phyloP scores from a whole-genome alignment of 345 rosid genomes.

The Erysimum cheiranthoides region DNA sequence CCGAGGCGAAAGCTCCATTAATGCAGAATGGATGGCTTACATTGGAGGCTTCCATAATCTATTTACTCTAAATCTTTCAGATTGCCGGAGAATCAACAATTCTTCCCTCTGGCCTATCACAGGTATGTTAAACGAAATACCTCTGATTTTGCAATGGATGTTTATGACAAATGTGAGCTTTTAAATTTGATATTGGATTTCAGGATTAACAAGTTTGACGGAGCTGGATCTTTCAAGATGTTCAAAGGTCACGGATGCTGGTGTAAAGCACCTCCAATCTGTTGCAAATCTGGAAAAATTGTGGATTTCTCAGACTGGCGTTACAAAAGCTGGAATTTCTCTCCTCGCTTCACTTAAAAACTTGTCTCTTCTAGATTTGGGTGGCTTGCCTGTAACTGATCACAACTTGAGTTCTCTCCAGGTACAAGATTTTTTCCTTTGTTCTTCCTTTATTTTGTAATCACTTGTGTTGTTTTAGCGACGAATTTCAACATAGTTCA shows the following conservation, averaged over 20 bases:
- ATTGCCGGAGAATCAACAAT: conserved; percentile 67
- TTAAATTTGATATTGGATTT: conserved; percentile 21
- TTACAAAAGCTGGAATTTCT: conserved; percentile 65
- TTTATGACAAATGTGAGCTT: neutral
- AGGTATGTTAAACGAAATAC: conserved; percentile 47
- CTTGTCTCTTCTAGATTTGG: conserved; percentile 69
- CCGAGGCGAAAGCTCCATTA: conserved; percentile 66
- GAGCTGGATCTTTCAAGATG: conserved; percentile 90
- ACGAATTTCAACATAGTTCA: neutral
- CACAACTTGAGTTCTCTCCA: conserved; percentile 63
- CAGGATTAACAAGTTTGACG: conserved; percentile 72
- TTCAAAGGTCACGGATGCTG: conserved; percentile 73
- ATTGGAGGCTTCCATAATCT: conserved; percentile 76
- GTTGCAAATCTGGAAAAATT: conserved; percentile 67
- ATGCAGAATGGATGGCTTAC: conserved; percentile 96
- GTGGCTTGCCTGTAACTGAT: conserved; percentile 92
- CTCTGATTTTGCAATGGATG: neutral
- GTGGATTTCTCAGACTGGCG: conserved; percentile 66
- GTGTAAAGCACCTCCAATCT: conserved; percentile 69
- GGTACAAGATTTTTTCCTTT: conserved; percentile 50
- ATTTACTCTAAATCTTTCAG: conserved; percentile 62
- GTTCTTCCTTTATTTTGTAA: neutral
- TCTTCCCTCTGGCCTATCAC: conserved; percentile 78
- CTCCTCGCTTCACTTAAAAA: conserved; percentile 70
- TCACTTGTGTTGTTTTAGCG: neutral